Base-by-base conservation (phyloP, 2,329 filamentous ascomycete genomes). In the Botrytis fragariae region DNA sequence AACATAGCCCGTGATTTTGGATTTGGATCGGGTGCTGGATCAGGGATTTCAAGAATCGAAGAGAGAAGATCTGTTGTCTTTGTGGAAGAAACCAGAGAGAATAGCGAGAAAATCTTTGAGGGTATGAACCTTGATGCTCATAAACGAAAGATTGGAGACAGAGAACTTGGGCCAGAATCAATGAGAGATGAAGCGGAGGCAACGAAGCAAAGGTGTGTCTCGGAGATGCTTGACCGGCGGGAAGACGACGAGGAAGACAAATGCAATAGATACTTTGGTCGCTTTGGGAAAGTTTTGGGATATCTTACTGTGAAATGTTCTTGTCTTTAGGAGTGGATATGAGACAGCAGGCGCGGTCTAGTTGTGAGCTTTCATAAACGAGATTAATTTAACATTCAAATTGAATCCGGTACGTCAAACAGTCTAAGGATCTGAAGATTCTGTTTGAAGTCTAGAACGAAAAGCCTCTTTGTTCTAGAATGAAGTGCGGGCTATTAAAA, bases 41-140 rank as follows among this genome's bases (percentile, higher is more conserved):
- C 29, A 20, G 61, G 54, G 39, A 45, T n/a, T 14, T 65, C 62
- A 29, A 64, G 60, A 25, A 72, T 72, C 4, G 61, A 64, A 42
- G 37, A 67, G 70, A 51, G 70, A n/a, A 59, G 32, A n/a, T 72
- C 45, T 0, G 20, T 54, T 57, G 37, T 35, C 5, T 48, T 45
- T 25, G 29, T 29, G 37, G 37, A 37, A 20, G 70, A 57, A 37
- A 25, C 35, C 18, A 45, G 35, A 59, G n/a, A n/a, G 6, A 37
- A 35, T 16, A 37, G 60, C 3, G 18, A 35, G 45, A 29, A 42
- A 16, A 18, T 7, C 25, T 42, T 42, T 4, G 37, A 44, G 37
- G 29, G 35, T n/a, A 22, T 37, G 25, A 45, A 57, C 35, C 3
- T 25, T 14, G n/a, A 72, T 51, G 37, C 35, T 14, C 14, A 42